Percentiles rank a stretch among this genome's conserved stretches.
Conservation (phyloP, 2,329 filamentous ascomycete genomes). For the Biscogniauxia marginata region DNA sequence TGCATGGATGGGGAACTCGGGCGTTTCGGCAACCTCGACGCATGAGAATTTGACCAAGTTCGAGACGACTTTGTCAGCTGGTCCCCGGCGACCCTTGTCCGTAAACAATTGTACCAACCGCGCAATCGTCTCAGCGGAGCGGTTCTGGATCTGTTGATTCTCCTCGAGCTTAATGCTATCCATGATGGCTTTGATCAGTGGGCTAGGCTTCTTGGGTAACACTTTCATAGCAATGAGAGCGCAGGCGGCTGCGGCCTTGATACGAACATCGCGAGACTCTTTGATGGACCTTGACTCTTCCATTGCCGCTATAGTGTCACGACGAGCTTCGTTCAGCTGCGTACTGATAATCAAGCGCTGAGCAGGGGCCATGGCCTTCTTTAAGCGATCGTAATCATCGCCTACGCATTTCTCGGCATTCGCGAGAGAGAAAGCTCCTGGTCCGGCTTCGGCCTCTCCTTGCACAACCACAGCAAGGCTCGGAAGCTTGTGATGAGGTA, state of each 20-base stretch:
- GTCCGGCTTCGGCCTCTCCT: slow-evolving; percentile 86
- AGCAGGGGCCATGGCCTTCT: slow-evolving; percentile 83
- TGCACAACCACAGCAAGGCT: slow-evolving; percentile 87
- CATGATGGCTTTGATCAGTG: slow-evolving; percentile 96
- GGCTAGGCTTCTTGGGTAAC: slow-evolving; percentile 89
- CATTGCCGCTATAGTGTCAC: slow-evolving; percentile 69
- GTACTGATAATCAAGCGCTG: slow-evolving; percentile 82
- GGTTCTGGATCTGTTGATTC: slow-evolving; percentile 80
- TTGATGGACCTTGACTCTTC: slow-evolving; percentile 78
- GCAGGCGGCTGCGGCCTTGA: slow-evolving; percentile 82
- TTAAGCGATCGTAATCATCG: slow-evolving; percentile 83
- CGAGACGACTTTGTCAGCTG: slow-evolving; percentile 92
- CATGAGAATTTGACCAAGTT: slow-evolving; percentile 98
- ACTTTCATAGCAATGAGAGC: slow-evolving; percentile 84
- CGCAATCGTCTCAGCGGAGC: slow-evolving; percentile 82
- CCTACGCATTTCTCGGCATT: slow-evolving; percentile 86
- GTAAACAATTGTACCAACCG: slow-evolving; percentile 85
- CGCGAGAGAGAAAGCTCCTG: slow-evolving; percentile 83
- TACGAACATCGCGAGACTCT: slow-evolving; percentile 77
- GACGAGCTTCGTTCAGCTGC: slow-evolving; percentile 74
- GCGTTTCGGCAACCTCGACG: slow-evolving; percentile 95
- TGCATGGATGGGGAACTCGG: slow-evolving; percentile 86
- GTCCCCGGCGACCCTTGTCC: slow-evolving; percentile 72
- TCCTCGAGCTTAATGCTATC: slow-evolving; percentile 96
- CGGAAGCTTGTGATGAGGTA: slow-evolving; percentile 72